Conservation (phyloP, 2,329 filamentous ascomycete species). For the Neofusicoccum umdonicola region DNA sequence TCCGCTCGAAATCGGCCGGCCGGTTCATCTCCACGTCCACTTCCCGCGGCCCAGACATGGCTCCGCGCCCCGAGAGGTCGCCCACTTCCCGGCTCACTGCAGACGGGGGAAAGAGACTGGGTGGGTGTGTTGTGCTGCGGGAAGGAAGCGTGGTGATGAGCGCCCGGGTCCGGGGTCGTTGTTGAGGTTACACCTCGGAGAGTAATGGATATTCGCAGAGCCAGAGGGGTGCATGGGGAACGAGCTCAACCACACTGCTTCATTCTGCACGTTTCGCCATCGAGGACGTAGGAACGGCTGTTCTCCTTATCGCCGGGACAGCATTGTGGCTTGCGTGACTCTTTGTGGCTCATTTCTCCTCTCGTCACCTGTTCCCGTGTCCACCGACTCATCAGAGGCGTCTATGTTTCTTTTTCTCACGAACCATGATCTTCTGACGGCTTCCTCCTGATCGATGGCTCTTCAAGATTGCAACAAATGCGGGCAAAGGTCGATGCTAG, state of each 20-base stretch:
- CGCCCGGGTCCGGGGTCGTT: background rate
- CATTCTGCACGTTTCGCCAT: background rate
- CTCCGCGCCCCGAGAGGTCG: background rate
- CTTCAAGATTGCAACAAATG: background rate
- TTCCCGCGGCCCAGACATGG: background rate
- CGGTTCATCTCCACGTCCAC: background rate
- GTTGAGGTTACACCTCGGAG: constrained; percentile 1
- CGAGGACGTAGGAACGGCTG: background rate
- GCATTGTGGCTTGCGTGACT: background rate
- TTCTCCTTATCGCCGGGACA: background rate
- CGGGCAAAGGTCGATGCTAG: background rate
- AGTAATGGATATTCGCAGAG: background rate
- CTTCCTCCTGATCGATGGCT: background rate
- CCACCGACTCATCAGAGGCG: background rate
- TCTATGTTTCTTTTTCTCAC: background rate
- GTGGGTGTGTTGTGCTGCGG: background rate
- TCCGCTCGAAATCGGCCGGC: background rate
- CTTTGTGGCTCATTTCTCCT: background rate
- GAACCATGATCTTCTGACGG: background rate
- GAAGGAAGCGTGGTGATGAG: background rate
- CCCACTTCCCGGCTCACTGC: background rate
- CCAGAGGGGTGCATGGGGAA: background rate
- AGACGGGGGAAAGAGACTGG: background rate
- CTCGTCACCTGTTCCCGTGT: background rate
- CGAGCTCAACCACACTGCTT: too few species aligned